phyloP scores from a whole-genome alignment of 2,329 filamentous ascomycete species.

The Coniochaeta sp. region DNA sequence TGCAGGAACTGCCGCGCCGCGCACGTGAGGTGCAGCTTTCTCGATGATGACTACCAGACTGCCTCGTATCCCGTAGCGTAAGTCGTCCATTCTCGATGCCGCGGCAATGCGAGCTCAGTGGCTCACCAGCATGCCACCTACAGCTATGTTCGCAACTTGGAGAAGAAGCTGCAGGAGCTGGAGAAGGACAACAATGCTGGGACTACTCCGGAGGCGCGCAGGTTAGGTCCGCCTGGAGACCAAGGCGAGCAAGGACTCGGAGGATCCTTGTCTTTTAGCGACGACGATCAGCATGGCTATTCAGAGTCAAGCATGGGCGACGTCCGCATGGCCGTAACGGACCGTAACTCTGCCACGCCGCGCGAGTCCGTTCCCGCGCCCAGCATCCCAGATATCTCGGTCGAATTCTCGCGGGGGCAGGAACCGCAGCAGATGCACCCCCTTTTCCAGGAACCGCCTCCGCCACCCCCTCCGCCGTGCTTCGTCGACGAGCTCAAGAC shows the following conservation, averaged over 20 bases:
- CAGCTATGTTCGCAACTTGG: slow-evolving; percentile 26
- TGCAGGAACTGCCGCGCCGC: slow-evolving; percentile 30
- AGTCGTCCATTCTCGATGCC: slow-evolving; percentile 9
- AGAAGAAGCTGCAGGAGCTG: slow-evolving; percentile 15
- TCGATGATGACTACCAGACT: slow-evolving; percentile 27
- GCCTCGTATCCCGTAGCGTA: slow-evolving; percentile 33
- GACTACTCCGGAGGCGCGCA: not conserved
- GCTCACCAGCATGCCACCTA: not conserved
- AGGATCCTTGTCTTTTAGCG: not conserved
- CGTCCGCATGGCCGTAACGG: not conserved
- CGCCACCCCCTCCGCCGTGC: slow-evolving; percentile 11
- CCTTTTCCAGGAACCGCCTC: not conserved
- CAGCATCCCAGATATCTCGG: slow-evolving; percentile 1
- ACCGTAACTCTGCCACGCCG: not conserved
- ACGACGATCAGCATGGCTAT: not conserved
- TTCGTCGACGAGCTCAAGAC: slow-evolving; percentile 26
- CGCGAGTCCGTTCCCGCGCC: not conserved
- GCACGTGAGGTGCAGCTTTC: slow-evolving; percentile 30
- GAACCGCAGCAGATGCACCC: not conserved
- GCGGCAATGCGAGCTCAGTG: not conserved
- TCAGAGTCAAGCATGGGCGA: not conserved
- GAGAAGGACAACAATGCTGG: slow-evolving; percentile 7
- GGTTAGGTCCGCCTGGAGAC: not conserved
- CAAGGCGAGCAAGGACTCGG: not conserved
- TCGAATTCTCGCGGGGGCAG: not conserved